These are phyloP conservation scores for Yarrowia sp. DNA, from an alignment of 805 yeast genomes.

Conservation along the genomic window DNA sequence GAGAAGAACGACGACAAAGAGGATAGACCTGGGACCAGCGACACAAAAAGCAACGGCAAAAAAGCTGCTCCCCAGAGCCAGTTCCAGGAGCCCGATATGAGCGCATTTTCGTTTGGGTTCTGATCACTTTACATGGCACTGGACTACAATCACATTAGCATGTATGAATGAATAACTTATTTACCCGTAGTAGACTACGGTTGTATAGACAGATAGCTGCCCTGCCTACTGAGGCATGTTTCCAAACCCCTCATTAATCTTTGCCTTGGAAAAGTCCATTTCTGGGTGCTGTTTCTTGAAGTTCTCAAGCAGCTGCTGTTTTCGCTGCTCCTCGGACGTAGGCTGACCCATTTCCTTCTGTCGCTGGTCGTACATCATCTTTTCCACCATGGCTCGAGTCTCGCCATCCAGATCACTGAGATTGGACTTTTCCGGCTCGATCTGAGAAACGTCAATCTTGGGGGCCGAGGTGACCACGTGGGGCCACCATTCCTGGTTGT, in stretches of 20 bases:
- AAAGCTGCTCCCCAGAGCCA: slow-evolving; percentile 45
- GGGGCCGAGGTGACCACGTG: slow-evolving; percentile 44
- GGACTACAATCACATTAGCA: neutral
- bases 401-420: slow-evolving; percentile 44
- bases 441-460: slow-evolving; percentile 42
- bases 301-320: slow-evolving; percentile 38
- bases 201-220: too few relatives aligned
- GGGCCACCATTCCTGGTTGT: slow-evolving; percentile 47
- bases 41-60: neutral
- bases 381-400: slow-evolving; percentile 45
- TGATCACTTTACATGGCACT: too few relatives aligned
- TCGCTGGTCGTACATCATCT: slow-evolving; percentile 48
- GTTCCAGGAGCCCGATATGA: slow-evolving; percentile 76
- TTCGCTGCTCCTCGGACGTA: slow-evolving; percentile 40
- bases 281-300: slow-evolving; percentile 47
- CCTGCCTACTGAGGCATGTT: too few relatives aligned
- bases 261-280: slow-evolving; percentile 42
- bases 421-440: slow-evolving; percentile 43
- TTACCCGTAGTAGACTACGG: too few relatives aligned
- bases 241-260: slow-evolving; percentile 26
- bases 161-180: neutral
- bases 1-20: neutral
- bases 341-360: slow-evolving; percentile 43
- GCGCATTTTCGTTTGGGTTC: slow-evolving; percentile 56
- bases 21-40: neutral